Base-by-base conservation (phyloP, 2,329 filamentous ascomycete species). In the Plenodomus tracheiphilus region DNA sequence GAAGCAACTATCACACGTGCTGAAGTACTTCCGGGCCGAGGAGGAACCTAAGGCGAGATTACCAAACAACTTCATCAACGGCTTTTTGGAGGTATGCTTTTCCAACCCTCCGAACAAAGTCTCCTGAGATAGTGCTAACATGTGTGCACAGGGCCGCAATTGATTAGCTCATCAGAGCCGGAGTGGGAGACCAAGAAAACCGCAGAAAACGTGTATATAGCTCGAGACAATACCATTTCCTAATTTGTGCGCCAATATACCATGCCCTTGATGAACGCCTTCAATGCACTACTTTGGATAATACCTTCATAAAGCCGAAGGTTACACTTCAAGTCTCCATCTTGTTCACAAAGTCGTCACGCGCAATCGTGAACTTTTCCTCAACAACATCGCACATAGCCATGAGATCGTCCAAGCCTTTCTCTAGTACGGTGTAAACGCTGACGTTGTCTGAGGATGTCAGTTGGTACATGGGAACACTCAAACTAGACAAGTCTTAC, bases 21-120 rank as follows among this genome's bases (percentile, higher is more conserved):
- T 99, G 83, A 91, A 94, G 66, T 99, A 96, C 77, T 99, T 97
- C 82, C 86, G 92, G 71, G 82, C 86, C 65, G 92, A 97, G 75
- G 90, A 85, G 80, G 90, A 85, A 74, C 88, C 80, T 73, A 90
- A 80, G 61, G 80, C 84, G 64, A 85, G 84, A 72, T 77, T 97
- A 75, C 93, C 93, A 34, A 85, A 85, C 66, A 94, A 84, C 79
- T 99, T 99, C 78, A 95, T 99, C 78, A 83, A 86, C 64, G 91
- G 91, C 41, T 99, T 99, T 80, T 80, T 99, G 67, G 91, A 97
- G 89, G 94, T 92, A 78, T 72, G 84, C 3, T 8, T 4, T 8
- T n/a, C n/a, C n/a, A n/a, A n/a, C n/a, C 5, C 30, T 32, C 13
- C 15, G 28, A 6, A 11, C 28, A 32, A 25, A 32, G 8, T 32